Evolutionary conservation across 345 rosid species (phyloP).

Genomic region (Salix exigua): DNA sequence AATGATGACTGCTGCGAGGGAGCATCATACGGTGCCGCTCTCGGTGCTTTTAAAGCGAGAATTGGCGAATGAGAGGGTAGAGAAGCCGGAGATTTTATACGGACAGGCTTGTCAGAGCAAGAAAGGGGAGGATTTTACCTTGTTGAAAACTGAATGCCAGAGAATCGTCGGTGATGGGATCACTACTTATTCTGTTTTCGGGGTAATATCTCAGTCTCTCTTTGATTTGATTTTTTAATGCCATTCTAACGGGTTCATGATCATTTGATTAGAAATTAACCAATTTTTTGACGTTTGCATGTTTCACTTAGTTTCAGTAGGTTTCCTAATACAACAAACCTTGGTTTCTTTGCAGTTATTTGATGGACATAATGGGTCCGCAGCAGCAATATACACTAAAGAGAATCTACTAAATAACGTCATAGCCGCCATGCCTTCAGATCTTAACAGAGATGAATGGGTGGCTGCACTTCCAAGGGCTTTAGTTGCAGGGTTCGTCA

Average conservation of each 20-base stretch:
- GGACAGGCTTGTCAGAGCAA: conserved; percentile 91
- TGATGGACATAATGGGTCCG: conserved; percentile 99
- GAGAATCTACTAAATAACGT: conserved; percentile 86
- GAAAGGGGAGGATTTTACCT: conserved; percentile 89
- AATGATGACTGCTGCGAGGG: conserved; percentile 54
- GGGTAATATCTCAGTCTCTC: conserved; percentile 39
- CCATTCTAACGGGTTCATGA: background rate
- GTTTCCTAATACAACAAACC: background rate
- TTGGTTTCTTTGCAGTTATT: conserved; percentile 58
- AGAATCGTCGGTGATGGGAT: conserved; percentile 78
- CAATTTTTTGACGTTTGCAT: background rate
- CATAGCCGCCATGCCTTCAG: conserved; percentile 73
- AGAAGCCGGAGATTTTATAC: conserved; percentile 66
- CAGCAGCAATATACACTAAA: conserved; percentile 90
- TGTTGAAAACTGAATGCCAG: conserved; percentile 78
- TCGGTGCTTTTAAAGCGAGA: conserved; percentile 85
- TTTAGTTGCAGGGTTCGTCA: conserved; percentile 95
- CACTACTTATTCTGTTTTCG: conserved; percentile 73
- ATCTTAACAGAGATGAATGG: conserved; percentile 93
- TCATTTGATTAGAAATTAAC: background rate
- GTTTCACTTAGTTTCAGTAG: background rate
- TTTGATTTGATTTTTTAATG: background rate
- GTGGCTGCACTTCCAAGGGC: conserved; percentile 92
- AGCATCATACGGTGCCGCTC: conserved; percentile 85
- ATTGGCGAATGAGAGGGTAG: conserved; percentile 73